Evolutionary conservation across 805 yeast genomes (phyloP).

Genomic region (Saturnispora serradocipensis): DNA sequence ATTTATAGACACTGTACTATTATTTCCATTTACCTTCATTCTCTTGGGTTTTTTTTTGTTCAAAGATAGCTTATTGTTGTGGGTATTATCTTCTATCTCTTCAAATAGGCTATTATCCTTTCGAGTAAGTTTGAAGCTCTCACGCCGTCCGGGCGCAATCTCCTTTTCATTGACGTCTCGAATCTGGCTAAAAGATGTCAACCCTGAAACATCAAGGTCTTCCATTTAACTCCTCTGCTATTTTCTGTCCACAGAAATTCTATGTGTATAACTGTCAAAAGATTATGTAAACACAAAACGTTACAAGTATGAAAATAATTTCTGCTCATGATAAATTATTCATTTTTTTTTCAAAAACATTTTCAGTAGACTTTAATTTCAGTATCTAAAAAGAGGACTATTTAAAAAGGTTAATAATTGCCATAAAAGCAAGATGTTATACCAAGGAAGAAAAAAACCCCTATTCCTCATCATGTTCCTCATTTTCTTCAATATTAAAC

Average conservation of each 20-base stretch:
- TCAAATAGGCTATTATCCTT: constrained; percentile 7
- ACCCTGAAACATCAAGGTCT: neutral
- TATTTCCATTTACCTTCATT: neutral
- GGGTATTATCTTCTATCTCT: constrained; percentile 4
- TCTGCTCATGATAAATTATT: neutral
- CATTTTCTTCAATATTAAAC: constrained; percentile 4
- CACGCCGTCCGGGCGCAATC: neutral
- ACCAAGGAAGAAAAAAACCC: no score
- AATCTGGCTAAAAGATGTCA: neutral
- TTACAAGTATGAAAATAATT: neutral
- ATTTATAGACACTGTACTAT: neutral
- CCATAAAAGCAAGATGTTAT: neutral
- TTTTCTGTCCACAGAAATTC: neutral
- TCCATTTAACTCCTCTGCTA: neutral
- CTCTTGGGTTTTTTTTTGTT: neutral
- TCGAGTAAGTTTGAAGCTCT: constrained; percentile 2
- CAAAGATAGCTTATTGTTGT: neutral
- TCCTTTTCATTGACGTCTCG: neutral
- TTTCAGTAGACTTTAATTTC: neutral
- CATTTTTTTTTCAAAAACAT: neutral
- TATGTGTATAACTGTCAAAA: neutral
- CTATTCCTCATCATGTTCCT: neutral
- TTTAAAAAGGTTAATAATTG: neutral
- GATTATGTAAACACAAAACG: neutral
- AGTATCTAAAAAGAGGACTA: neutral